Percentiles rank a stretch among this genome's conserved stretches.
phyloP scores from a whole-genome alignment of 2,329 filamentous ascomycete genomes.

The Aspergillus sp. region DNA sequence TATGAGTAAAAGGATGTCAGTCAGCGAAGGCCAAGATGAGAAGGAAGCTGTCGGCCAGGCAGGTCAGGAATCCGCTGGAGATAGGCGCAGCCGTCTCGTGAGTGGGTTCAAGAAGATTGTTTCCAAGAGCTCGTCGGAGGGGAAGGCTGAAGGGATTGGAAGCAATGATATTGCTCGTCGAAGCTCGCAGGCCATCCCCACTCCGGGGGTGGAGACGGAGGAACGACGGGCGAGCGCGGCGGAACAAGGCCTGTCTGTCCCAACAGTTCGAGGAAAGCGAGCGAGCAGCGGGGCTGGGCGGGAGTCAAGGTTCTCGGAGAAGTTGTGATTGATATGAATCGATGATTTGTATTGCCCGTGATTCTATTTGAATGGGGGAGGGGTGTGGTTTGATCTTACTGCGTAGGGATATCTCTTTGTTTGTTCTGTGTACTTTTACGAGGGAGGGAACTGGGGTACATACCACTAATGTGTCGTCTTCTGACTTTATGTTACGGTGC shows the following conservation, averaged over 20 bases:
- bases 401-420: constrained; percentile 7
- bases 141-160: constrained; percentile 22
- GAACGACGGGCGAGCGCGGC: constrained; percentile 32
- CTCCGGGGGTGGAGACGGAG: constrained; percentile 24
- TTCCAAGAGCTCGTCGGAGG: constrained; percentile 23
- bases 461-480: not conserved
- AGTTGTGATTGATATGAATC: constrained; percentile 30
- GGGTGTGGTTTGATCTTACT: too few relatives aligned
- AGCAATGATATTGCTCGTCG: constrained; percentile 7
- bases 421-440: not conserved
- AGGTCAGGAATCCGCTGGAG: not conserved
- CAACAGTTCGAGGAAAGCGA: constrained; percentile 30
- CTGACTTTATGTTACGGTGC: too few relatives aligned
- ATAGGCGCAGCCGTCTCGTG: constrained; percentile 27
- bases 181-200: constrained; percentile 10
- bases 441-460: not conserved
- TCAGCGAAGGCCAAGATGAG: constrained; percentile 22
- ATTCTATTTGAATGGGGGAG: too few relatives aligned
- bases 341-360: too few relatives aligned
- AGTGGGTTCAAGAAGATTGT: constrained; percentile 31
- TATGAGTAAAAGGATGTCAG: constrained; percentile 18
- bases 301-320: constrained; percentile 42
- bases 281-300: constrained; percentile 29
- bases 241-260: constrained; percentile 34
- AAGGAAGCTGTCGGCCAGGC: constrained; percentile 20